phyloP scores from a whole-genome alignment of 768 basidiomycete species.

The Hypholoma fasciculare region DNA sequence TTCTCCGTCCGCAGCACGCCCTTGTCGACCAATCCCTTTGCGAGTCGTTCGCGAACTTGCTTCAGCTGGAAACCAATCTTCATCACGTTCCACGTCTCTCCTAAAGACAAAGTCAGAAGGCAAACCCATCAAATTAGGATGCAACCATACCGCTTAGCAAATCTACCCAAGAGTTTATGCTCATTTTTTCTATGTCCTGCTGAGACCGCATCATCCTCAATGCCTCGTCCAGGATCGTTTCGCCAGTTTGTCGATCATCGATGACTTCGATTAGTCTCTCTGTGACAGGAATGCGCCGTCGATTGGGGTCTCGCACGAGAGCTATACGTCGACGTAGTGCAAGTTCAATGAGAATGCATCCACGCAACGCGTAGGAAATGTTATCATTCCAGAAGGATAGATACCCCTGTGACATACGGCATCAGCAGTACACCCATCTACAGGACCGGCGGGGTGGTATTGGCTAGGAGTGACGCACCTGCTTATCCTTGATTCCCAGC shows the following conservation, averaged over 20 bases:
- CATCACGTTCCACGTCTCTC: slow-evolving; percentile 99
- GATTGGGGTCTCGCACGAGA: slow-evolving; percentile 80
- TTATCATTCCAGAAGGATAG: slow-evolving; percentile 99
- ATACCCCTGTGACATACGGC: slow-evolving; percentile 57
- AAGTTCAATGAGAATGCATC: slow-evolving; percentile 96
- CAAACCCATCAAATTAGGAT: neutral
- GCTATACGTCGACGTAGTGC: slow-evolving; percentile 94
- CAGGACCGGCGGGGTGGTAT: neutral
- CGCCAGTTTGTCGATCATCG: slow-evolving; percentile 90
- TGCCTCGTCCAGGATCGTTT: slow-evolving; percentile 95
- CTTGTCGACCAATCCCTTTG: slow-evolving; percentile 97
- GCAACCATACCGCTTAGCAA: slow-evolving; percentile 79
- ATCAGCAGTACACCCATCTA: slow-evolving; percentile 1
- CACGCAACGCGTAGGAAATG: slow-evolving; percentile 97
- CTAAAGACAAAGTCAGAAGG: slow-evolving; percentile 35
- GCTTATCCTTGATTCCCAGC: slow-evolving; percentile 94
- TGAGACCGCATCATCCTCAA: slow-evolving; percentile 92
- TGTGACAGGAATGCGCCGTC: slow-evolving; percentile 69
- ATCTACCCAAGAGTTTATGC: slow-evolving; percentile 93
- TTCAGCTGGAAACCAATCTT: slow-evolving; percentile 99
- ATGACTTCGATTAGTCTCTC: slow-evolving; percentile 91
- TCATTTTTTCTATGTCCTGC: slow-evolving; percentile 72
- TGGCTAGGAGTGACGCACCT: slow-evolving; percentile 48
- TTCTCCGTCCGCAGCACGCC: slow-evolving; percentile 99
- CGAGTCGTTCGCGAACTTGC: slow-evolving; percentile 96